These are phyloP conservation scores for Nannochloropsis granulata DNA, from an alignment of 108 stramenopile genomes.

Conservation along the genomic window DNA sequence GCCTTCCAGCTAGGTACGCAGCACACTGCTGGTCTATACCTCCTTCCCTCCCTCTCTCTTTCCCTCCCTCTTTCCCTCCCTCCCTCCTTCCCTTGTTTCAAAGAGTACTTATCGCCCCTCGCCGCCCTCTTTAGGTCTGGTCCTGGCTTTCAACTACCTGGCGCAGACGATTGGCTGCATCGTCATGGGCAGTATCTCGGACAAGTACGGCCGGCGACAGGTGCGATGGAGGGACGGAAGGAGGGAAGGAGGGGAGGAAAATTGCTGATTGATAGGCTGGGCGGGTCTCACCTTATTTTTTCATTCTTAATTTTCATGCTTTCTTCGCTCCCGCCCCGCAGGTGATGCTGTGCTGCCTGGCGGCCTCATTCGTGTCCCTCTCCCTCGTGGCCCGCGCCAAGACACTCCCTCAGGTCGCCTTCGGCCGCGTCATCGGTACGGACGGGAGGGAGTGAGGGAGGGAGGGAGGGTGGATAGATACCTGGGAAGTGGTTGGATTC, in stretches of 20 bases:
- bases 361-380: conserved; percentile 29
- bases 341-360: conserved; percentile 23
- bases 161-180: conserved; percentile 15
- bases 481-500: neutral
- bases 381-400: conserved; percentile 27
- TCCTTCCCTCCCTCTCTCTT: neutral
- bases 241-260: neutral
- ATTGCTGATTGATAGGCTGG: neutral
- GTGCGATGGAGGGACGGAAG: neutral
- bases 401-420: conserved; percentile 22
- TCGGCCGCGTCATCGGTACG: conserved; percentile 15
- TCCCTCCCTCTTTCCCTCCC: too few relatives aligned
- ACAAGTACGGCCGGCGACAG: conserved; percentile 20
- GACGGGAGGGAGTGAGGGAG: neutral
- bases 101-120: too few relatives aligned
- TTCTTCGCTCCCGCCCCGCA: neutral
- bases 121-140: neutral
- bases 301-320: neutral
- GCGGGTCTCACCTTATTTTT: neutral
- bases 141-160: conserved; percentile 14
- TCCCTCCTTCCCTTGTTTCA: too few relatives aligned
- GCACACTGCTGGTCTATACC: neutral
- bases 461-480: neutral
- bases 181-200: conserved; percentile 35
- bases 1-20: conserved; percentile 23